A percentile compares a stretch with the other conserved stretches of the same genome.
These are phyloP conservation scores for Ramichloridium luteum DNA, from an alignment of 2,329 filamentous ascomycete species.

Conservation along the genomic window DNA sequence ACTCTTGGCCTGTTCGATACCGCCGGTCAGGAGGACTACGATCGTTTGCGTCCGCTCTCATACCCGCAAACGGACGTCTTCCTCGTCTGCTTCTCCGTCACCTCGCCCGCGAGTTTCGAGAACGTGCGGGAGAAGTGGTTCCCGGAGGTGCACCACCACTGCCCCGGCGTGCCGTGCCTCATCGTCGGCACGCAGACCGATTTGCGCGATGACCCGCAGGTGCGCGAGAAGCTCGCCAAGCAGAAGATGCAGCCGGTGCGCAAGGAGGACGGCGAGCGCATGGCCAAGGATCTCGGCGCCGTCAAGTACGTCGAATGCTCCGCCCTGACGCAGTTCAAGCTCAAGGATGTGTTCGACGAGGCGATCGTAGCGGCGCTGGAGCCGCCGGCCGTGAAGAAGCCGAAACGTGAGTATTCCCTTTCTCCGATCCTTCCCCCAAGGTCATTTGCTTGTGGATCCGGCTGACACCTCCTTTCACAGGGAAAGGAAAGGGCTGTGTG, in stretches of 20 bases:
- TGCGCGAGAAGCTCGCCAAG: constrained; percentile 82
- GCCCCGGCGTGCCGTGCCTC: constrained; percentile 90
- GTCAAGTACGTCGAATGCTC: constrained; percentile 99
- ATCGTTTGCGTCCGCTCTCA: constrained; percentile 86
- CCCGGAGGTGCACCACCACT: constrained; percentile 96
- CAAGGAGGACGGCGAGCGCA: constrained; percentile 85
- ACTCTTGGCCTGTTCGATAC: constrained; percentile 97
- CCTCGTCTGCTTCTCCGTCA: constrained; percentile 97
- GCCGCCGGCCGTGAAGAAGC: constrained; percentile 69
- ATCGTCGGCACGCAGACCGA: constrained; percentile 98
- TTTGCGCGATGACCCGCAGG: constrained; percentile 76
- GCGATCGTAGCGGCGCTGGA: constrained; percentile 93
- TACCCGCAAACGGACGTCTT: constrained; percentile 99
- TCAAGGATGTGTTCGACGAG: constrained; percentile 99
- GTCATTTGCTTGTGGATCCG: neutral
- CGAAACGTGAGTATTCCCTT: constrained; percentile 18
- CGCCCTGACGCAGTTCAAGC: constrained; percentile 91
- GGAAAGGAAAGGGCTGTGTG: constrained; percentile 24
- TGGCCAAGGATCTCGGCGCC: constrained; percentile 94
- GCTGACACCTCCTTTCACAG: constrained; percentile 8
- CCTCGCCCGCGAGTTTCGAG: constrained; percentile 92
- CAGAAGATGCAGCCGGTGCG: constrained; percentile 92
- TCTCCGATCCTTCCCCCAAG: neutral
- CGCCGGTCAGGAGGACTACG: constrained; percentile 98
- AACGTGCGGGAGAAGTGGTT: constrained; percentile 99